Percentiles rank a stretch among this genome's conserved stretches.
Evolutionary conservation across 192 early-diverging fungal genomes (phyloP).

Genomic region (Coemansia sp.): DNA sequence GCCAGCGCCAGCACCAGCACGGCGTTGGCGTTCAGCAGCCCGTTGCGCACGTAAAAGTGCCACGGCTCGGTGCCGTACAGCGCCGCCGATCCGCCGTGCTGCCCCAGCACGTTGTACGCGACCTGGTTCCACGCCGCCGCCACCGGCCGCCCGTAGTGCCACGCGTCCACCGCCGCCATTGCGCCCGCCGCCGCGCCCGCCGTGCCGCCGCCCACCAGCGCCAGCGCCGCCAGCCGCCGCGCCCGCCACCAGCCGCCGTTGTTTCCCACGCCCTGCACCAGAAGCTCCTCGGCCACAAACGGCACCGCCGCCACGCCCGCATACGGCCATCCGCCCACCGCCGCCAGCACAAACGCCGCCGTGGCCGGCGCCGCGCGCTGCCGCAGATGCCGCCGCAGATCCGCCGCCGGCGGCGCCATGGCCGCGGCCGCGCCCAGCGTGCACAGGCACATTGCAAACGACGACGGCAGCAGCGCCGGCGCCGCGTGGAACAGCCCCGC

Average conservation of each 20-base stretch:
- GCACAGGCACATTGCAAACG: conserved; percentile 86
- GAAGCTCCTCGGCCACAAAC: conserved; percentile 71
- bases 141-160: conserved; percentile 65
- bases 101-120: conserved; percentile 82
- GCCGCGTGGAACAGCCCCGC: conserved; percentile 87
- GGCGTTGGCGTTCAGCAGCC: conserved; percentile 86
- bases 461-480: conserved; percentile 80
- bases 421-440: conserved; percentile 70
- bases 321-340: conserved; percentile 40
- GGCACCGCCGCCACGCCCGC: conserved; percentile 62
- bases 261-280: conserved; percentile 1
- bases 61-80: conserved; percentile 91
- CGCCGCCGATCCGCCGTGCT: conserved; percentile 58
- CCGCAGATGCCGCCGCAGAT: conserved; percentile 58
- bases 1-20: conserved; percentile 69
- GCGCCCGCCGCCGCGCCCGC: conserved; percentile 41
- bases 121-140: conserved; percentile 86
- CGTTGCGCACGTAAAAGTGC: conserved; percentile 89
- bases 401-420: conserved; percentile 54
- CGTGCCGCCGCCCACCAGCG: conserved; percentile 20
- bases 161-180: conserved; percentile 67
- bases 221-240: conserved; percentile 5
- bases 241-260: conserved; percentile 34
- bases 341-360: conserved; percentile 73
- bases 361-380: conserved; percentile 72